Conservation (phyloP, 2,329 filamentous ascomycete genomes). For the Amphichorda felina region DNA sequence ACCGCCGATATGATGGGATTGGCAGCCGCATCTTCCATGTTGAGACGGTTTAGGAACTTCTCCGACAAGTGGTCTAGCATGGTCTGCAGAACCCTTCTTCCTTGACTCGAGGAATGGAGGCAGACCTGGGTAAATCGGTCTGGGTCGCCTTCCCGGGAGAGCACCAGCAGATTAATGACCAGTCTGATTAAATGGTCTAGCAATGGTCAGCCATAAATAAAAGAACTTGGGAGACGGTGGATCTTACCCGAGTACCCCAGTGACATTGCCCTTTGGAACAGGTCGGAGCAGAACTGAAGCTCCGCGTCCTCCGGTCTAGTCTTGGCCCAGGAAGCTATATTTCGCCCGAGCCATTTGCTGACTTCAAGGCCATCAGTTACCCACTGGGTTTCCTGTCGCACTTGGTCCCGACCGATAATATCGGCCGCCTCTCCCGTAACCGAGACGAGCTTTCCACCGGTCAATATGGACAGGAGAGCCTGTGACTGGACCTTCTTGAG, state of each 20-base stretch:
- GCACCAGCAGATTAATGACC: constrained; percentile 23
- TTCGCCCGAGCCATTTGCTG: constrained; percentile 58
- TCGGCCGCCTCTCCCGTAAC: constrained; percentile 43
- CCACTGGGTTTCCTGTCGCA: constrained; percentile 34
- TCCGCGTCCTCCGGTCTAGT: constrained; percentile 19
- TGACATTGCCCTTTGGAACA: constrained; percentile 49
- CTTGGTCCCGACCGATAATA: constrained; percentile 24
- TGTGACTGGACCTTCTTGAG: constrained; percentile 19
- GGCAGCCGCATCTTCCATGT: constrained; percentile 15
- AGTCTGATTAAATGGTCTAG: constrained; percentile 28
- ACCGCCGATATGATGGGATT: constrained; percentile 39
- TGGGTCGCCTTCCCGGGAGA: constrained; percentile 12
- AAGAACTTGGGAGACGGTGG: background rate
- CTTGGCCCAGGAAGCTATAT: constrained; percentile 37
- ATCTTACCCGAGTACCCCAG: constrained; percentile 60
- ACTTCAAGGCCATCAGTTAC: constrained; percentile 53
- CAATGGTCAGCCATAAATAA: constrained; percentile 10
- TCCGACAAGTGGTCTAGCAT: constrained; percentile 29
- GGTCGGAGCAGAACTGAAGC: constrained; percentile 28
- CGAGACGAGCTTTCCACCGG: constrained; percentile 37
- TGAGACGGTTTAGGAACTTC: constrained; percentile 25
- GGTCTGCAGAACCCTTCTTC: constrained; percentile 13
- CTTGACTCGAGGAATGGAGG: constrained; percentile 12
- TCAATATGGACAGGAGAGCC: constrained; percentile 29
- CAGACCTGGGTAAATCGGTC: constrained; percentile 16